A percentile compares a stretch with the other conserved stretches of the same genome.
Conservation (phyloP, 768 basidiomycete genomes). For the Asterophora parasitica region DNA sequence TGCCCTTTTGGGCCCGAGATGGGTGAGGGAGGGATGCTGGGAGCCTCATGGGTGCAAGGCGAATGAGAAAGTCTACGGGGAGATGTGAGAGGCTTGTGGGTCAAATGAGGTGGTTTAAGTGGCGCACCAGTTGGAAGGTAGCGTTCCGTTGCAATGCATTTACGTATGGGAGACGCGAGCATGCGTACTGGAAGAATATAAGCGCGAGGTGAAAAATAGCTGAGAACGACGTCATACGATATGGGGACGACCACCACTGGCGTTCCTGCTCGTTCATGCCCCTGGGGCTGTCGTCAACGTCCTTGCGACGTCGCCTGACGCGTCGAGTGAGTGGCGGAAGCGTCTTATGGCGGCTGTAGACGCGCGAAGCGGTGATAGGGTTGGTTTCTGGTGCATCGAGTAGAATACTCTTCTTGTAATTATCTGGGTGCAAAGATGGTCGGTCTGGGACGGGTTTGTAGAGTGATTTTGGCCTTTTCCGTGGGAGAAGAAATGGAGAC, state of each 20-base stretch:
- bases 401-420: constrained; percentile 55
- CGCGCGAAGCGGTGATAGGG: constrained; percentile 46
- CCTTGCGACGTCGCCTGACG: constrained; percentile 14
- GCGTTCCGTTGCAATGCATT: constrained; percentile 44
- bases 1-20: constrained; percentile 3
- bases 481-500: constrained; percentile 21
- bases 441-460: constrained; percentile 28
- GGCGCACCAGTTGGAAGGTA: constrained; percentile 54
- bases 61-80: constrained; percentile 58
- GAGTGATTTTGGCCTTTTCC: constrained; percentile 25
- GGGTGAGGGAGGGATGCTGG: constrained; percentile 19
- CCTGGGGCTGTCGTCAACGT: constrained; percentile 36
- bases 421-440: constrained; percentile 42
- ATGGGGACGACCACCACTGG: constrained; percentile 71
- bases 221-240: constrained; percentile 41
- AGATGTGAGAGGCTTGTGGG: not conserved
- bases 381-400: constrained; percentile 41
- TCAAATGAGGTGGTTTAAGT: not conserved
- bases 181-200: constrained; percentile 53
- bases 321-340: constrained; percentile 43
- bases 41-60: constrained; percentile 47
- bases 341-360: constrained; percentile 53
- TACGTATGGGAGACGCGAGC: constrained; percentile 59
- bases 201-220: constrained; percentile 5
- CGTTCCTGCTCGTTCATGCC: constrained; percentile 62